A percentile compares a stretch with the other conserved stretches of the same genome.
Evolutionary conservation across 306 rosid genomes (phyloP).

Genomic region (Corylus americana): DNA sequence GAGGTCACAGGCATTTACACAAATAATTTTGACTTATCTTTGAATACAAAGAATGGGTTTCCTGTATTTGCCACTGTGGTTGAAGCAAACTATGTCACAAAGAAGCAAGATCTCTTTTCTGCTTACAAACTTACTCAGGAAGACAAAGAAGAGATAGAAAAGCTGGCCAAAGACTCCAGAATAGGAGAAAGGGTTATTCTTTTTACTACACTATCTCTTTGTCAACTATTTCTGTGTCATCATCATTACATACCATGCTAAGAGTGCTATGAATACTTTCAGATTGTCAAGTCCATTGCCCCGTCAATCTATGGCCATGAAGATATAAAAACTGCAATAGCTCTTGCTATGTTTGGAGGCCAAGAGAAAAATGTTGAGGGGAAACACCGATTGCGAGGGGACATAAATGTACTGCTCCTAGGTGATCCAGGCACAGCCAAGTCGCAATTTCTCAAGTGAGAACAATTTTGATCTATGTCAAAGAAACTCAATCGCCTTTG

Average conservation of each 20-base stretch:
- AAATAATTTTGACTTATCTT: conserved; percentile 88
- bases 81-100: conserved; percentile 87
- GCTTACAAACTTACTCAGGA: conserved; percentile 95
- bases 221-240: not conserved
- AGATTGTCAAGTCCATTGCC: conserved; percentile 92
- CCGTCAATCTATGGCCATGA: conserved; percentile 97
- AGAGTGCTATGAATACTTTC: conserved; percentile 26
- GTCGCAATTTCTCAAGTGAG: conserved; percentile 97
- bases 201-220: conserved; percentile 6
- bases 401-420: conserved; percentile 89
- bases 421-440: conserved; percentile 99
- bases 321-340: conserved; percentile 92
- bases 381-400: conserved; percentile 87
- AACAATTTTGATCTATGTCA: conserved; percentile 17
- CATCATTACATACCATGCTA: conserved; percentile 17
- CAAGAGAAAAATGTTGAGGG: conserved; percentile 93
- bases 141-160: conserved; percentile 84
- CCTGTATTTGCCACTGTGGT: conserved; percentile 99
- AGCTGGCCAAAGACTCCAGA: conserved; percentile 84
- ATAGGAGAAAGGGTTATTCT: conserved; percentile 91
- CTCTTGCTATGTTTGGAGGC: conserved; percentile 99
- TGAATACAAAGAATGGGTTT: conserved; percentile 96
- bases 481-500: conserved; percentile 2
- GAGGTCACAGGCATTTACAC: conserved; percentile 97
- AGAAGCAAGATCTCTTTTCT: conserved; percentile 95